Evolutionary conservation across 768 basidiomycete species (phyloP), one percentile per base, ranked within the genome.

Genomic region (Kondoa malvinella): DNA sequence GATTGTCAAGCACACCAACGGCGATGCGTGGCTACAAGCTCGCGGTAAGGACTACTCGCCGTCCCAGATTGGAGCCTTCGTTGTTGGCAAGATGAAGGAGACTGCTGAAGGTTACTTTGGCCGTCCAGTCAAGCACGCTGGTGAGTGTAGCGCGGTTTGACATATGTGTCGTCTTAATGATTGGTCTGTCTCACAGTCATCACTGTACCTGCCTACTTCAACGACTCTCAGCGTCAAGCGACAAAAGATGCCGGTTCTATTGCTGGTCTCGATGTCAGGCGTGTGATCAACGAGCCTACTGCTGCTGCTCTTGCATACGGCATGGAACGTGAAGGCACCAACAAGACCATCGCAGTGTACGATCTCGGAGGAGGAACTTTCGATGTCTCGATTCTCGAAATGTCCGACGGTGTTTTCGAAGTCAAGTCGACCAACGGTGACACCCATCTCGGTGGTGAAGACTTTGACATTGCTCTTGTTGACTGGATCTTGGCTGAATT

Each of bases 391-490:
- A 92, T 99, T 73, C 82, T 99, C 67, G 92, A 96, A 80, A 97
- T 97, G 91, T 91, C 96, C 79, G 92, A 95, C 79, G 95, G 94
- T 74, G 92, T 99, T 12, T 99, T 97, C 78, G 95, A 97, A 79
- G 95, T 99, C 77, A 99, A 97, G 81, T 96, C 95, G 0, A 99
- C 95, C 66, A 96, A 96, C 76, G 95, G 95, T 77, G 94, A 99
- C 78, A 97, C 95, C 17, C 95, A 99, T 77, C 84, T 99, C 68
- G 95, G 90, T 77, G 86, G 86, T 76, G 95, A 99, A 79, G 95
- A 97, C 78, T 97, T 97, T 76, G 95, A 97, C 75, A 86, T 94
- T 67, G 79, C 85, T 50, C 84, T 97, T 57, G 86, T 97, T 71
- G 84, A 92, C 71, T 79, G 88, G 79, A 82, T 99, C 76, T 78